phyloP scores from a whole-genome alignment of 129 eudicot genomes.

The sunflower (Helianthus annuus) region HanXRQr2.0-SUNRISE NC_035448.2:149169689-149170188 shows the following conservation, averaged over 20 bases:
- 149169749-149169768: constrained; percentile 20
- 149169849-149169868: constrained; percentile 42
- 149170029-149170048: constrained; percentile 24
- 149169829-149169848: constrained; percentile 30
- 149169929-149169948: constrained; percentile 21
- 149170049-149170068: constrained; percentile 28
- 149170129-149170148: constrained; percentile 17
- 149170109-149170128: constrained; percentile 6
- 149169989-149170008: constrained; percentile 25
- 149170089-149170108: constrained; percentile 27
- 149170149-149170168: constrained; percentile 5
- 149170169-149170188: constrained; percentile 4
- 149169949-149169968: constrained; percentile 38
- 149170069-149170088: constrained; percentile 38
- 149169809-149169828: constrained; percentile 34
- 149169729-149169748: constrained; percentile 39
- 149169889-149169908: constrained; percentile 9
- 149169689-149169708: constrained; percentile 25
- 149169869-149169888: constrained; percentile 23
- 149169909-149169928: constrained; percentile 27
- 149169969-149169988: constrained; percentile 43
- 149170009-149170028: constrained; percentile 38
- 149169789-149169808: constrained; percentile 27
- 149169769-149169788: constrained; percentile 26
- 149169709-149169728: constrained; percentile 40